phyloP scores from a whole-genome alignment of 2,329 filamentous ascomycete genomes.

The Diaporthe sp. region DNA sequence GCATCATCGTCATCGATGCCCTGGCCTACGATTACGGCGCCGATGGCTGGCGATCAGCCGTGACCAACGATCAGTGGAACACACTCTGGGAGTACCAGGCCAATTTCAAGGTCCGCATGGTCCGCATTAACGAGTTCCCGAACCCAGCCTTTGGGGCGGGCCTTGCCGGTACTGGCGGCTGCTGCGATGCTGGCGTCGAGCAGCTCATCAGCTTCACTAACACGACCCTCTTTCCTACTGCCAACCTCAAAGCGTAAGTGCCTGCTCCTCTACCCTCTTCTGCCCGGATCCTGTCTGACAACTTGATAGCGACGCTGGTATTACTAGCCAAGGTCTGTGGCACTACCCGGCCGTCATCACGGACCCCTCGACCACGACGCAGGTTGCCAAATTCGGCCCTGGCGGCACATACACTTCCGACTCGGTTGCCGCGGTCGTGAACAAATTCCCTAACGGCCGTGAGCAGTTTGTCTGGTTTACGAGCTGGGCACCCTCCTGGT shows the following conservation, averaged over 20 bases:
- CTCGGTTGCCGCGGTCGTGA: not conserved
- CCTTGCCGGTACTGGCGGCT: not conserved
- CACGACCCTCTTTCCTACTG: not conserved
- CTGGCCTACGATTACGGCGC: not conserved
- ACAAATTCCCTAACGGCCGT: not conserved
- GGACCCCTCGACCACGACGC: not conserved
- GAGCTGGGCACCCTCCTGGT: slow-evolving; percentile 10
- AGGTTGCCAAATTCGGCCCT: not conserved
- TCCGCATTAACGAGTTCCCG: slow-evolving; percentile 8
- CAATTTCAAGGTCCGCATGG: slow-evolving; percentile 18
- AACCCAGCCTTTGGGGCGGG: not conserved
- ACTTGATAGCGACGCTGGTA: not conserved
- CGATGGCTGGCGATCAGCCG: not conserved
- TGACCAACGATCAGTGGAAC: not conserved
- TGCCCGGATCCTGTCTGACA: not conserved
- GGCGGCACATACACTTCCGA: slow-evolving; percentile 2
- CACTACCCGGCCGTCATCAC: slow-evolving; percentile 15
- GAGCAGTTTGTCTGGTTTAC: slow-evolving; percentile 18
- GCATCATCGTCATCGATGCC: slow-evolving; percentile 11
- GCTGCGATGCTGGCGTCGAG: slow-evolving; percentile 11
- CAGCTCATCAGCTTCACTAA: slow-evolving; percentile 22
- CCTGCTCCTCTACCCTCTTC: no score
- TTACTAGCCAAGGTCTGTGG: not conserved
- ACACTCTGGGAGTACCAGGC: slow-evolving; percentile 1
- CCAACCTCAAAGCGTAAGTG: slow-evolving; percentile 9